Percentiles rank a stretch among this genome's conserved stretches.
Conservation (phyloP, 345 rosid genomes). For the Brassica carinata region DNA sequence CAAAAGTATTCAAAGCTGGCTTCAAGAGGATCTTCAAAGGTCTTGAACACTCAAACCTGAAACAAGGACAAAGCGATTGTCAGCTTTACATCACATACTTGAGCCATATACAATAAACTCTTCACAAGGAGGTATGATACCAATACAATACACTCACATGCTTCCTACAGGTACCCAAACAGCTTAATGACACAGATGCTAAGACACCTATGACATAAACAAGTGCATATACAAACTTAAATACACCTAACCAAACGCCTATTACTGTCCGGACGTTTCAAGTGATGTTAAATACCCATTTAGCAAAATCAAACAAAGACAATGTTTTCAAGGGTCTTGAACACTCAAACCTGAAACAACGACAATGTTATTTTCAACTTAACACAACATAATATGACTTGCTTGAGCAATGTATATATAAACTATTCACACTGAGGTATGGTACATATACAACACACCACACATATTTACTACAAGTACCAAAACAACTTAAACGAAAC, state of each 20-base stretch:
- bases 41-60: conserved; percentile 87
- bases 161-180: neutral
- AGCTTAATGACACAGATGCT: neutral
- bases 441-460: too few species aligned
- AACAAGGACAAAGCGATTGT: neutral
- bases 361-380: too few species aligned
- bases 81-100: neutral
- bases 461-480: neutral
- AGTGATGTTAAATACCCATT: too few species aligned
- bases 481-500: too few species aligned
- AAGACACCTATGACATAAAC: neutral
- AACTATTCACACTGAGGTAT: too few species aligned
- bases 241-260: neutral
- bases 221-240: neutral
- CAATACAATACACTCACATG: neutral
- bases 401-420: too few species aligned
- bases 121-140: neutral
- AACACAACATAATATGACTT: too few species aligned
- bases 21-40: conserved; percentile 43
- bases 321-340: too few species aligned
- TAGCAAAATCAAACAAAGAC: too few species aligned
- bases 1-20: neutral
- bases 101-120: neutral
- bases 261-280: neutral
- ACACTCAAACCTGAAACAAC: too few species aligned